Conservation (phyloP, 2,329 filamentous ascomycete species). For the Microsporum audouinii region DNA sequence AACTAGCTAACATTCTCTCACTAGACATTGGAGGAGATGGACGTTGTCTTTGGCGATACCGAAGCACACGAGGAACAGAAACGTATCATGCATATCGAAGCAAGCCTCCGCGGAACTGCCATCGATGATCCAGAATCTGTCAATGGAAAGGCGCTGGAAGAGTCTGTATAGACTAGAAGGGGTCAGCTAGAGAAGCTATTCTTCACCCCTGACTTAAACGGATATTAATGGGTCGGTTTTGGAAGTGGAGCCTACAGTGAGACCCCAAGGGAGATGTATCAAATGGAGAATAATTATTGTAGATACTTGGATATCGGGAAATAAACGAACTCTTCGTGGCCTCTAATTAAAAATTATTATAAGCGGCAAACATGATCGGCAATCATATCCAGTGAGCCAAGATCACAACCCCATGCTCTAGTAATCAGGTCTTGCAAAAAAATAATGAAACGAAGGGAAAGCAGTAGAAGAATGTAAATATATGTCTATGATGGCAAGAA, state of each 20-base stretch:
- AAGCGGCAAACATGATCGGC: neutral
- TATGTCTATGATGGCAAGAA: neutral
- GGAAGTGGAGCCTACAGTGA: neutral
- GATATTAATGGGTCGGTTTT: neutral
- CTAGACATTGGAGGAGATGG: conserved; percentile 46
- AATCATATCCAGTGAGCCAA: neutral
- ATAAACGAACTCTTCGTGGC: neutral
- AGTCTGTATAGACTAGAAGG: neutral
- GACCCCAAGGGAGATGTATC: neutral
- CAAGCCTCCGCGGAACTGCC: conserved; percentile 23
- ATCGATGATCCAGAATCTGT: neutral
- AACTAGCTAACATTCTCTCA: neutral
- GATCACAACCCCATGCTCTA: neutral
- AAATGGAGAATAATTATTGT: neutral
- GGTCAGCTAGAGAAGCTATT: neutral
- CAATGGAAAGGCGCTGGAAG: neutral
- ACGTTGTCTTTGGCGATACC: conserved; percentile 36
- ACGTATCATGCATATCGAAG: conserved; percentile 30
- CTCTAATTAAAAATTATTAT: conserved; percentile 3
- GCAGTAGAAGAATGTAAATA: neutral
- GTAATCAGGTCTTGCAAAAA: neutral
- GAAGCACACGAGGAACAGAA: conserved; percentile 29
- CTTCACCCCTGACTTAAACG: neutral
- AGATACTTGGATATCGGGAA: neutral
- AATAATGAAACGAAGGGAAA: neutral